Percentiles rank a stretch among this genome's conserved stretches.
phyloP scores from a whole-genome alignment of 2,329 filamentous ascomycete species.

The Pseudogymnoascus sp. region DNA sequence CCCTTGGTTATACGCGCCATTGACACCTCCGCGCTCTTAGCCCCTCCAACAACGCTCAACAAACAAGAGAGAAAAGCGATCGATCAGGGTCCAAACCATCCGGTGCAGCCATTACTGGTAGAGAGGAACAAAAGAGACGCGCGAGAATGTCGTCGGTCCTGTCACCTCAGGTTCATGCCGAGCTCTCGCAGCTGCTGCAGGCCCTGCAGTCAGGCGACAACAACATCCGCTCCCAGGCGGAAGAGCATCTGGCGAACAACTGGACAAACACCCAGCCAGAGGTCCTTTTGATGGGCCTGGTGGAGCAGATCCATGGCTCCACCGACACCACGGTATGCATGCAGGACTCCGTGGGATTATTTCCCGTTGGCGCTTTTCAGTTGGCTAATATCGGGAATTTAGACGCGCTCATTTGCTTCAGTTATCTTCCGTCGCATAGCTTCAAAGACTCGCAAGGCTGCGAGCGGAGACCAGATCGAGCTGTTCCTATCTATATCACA shows the following conservation, averaged over 20 bases:
- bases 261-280: conserved; percentile 80
- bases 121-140: background rate
- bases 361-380: background rate
- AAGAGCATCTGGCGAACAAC: conserved; percentile 82
- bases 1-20: conserved; percentile 2
- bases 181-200: conserved; percentile 77
- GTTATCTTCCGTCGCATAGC: conserved; percentile 93
- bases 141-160: conserved; percentile 65
- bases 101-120: background rate
- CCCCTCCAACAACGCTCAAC: background rate
- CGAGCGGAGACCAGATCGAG: conserved; percentile 64
- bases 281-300: conserved; percentile 84
- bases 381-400: conserved; percentile 12
- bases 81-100: background rate
- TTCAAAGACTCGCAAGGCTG: conserved; percentile 74
- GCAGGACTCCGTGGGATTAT: background rate
- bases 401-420: conserved; percentile 86
- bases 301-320: conserved; percentile 80
- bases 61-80: background rate
- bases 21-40: background rate
- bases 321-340: conserved; percentile 33
- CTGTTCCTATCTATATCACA: conserved; percentile 72
- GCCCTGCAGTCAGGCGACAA: conserved; percentile 89
- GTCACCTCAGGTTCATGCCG: conserved; percentile 71
- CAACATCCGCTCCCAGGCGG: conserved; percentile 70